Conservation (phyloP, 768 basidiomycete genomes). For the Leucosporidium scottii region DNA sequence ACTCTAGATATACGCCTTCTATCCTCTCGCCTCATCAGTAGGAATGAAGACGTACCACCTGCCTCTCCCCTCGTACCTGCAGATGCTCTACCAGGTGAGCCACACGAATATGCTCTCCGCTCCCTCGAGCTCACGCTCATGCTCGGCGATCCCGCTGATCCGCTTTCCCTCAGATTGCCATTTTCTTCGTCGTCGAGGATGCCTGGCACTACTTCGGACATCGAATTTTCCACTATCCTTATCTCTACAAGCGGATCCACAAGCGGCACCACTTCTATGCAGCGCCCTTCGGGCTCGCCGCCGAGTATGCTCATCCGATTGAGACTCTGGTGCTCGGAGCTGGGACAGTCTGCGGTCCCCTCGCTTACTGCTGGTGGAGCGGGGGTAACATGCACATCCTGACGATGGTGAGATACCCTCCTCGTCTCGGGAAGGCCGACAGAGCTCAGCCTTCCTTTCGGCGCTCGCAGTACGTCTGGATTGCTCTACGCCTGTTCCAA, state of each 20-base stretch:
- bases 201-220: conserved; percentile 73
- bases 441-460: too few relatives aligned
- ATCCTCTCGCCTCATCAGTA: conserved; percentile 62
- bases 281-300: conserved; percentile 93
- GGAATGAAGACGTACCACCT: conserved; percentile 91
- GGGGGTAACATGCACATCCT: conserved; percentile 64
- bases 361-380: conserved; percentile 56
- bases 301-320: conserved; percentile 95
- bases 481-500: conserved; percentile 87
- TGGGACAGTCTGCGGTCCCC: conserved; percentile 80
- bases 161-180: conserved; percentile 49
- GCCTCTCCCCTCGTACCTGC: conserved; percentile 67
- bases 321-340: conserved; percentile 91
- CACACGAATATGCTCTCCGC: too few relatives aligned
- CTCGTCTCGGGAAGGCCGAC: too few relatives aligned
- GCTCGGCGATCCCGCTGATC: too few relatives aligned
- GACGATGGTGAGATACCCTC: conserved; percentile 50
- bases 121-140: too few relatives aligned
- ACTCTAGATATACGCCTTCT: conserved; percentile 42
- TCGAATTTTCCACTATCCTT: conserved; percentile 34
- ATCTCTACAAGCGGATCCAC: conserved; percentile 41
- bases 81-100: neutral
- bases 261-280: conserved; percentile 87
- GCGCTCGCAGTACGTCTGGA: conserved; percentile 67
- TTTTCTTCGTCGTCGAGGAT: conserved; percentile 92